These are phyloP conservation scores for Globisporangium canariense DNA, from an alignment of 352 stramenopile species.

Conservation along the genomic window DNA sequence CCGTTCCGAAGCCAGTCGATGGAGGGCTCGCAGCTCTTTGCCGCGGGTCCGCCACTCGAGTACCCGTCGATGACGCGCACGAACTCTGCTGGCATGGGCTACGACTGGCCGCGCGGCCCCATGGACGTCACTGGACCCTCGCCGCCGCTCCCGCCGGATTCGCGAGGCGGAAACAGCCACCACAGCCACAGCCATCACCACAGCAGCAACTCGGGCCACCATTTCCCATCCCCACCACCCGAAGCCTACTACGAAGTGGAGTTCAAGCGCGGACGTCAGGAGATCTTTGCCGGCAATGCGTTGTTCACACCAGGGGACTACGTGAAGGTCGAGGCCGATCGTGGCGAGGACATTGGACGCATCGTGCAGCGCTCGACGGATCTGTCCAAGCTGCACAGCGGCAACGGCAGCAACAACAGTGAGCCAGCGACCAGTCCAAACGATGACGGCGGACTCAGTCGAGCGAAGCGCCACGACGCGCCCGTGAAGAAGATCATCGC, in stretches of 20 bases:
- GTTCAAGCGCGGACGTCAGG: constrained; percentile 92
- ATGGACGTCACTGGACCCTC: constrained; percentile 31
- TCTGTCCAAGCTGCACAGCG: constrained; percentile 63
- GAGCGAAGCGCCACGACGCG: constrained; percentile 64
- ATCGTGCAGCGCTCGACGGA: constrained; percentile 90
- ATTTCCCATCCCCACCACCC: constrained; percentile 56
- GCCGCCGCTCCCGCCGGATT: constrained; percentile 64
- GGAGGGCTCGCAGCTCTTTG: constrained; percentile 64
- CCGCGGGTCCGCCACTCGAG: constrained; percentile 35
- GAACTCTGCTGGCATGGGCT: constrained; percentile 53
- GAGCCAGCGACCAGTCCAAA: constrained; percentile 22
- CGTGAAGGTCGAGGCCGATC: constrained; percentile 97
- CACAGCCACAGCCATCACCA: not conserved
- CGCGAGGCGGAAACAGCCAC: constrained; percentile 16
- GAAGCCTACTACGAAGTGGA: constrained; percentile 93
- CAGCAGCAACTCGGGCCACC: constrained; percentile 13
- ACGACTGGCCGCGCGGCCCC: constrained; percentile 59
- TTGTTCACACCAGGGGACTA: constrained; percentile 91
- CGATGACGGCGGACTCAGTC: constrained; percentile 39
- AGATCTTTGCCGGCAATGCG: constrained; percentile 87
- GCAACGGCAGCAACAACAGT: constrained; percentile 13
- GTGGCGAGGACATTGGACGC: constrained; percentile 94
- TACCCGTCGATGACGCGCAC: constrained; percentile 60
- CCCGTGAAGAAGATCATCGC: constrained; percentile 92
- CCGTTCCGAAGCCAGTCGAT: constrained; percentile 74